phyloP scores from a whole-genome alignment of 371 early-diverging fungal species.

The Choanephora cucurbitarum region DNA sequence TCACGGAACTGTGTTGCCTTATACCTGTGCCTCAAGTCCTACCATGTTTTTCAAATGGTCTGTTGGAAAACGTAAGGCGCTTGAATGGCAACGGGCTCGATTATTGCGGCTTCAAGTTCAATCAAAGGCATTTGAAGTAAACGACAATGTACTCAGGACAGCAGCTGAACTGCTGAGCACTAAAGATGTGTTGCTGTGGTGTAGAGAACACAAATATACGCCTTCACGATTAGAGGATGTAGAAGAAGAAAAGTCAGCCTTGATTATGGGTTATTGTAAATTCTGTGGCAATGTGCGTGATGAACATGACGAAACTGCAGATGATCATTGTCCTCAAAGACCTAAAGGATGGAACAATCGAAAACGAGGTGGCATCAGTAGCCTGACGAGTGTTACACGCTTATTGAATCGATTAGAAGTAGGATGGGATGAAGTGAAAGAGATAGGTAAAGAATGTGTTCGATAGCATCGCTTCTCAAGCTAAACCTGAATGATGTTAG shows the following conservation, averaged over 20 bases:
- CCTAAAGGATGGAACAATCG: conserved; percentile 40
- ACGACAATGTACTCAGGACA: conserved; percentile 34
- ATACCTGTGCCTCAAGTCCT: conserved; percentile 35
- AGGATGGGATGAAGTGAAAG: conserved; percentile 41
- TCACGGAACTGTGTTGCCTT: conserved; percentile 29
- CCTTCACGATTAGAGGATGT: conserved; percentile 27
- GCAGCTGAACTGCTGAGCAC: conserved; percentile 38
- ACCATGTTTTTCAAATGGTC: conserved; percentile 37
- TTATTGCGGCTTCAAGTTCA: conserved; percentile 39
- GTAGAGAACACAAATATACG: conserved; percentile 34
- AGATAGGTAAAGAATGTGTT: conserved; percentile 33
- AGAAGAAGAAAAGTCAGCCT: conserved; percentile 9
- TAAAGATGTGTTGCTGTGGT: conserved; percentile 47
- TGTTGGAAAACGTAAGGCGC: conserved; percentile 41
- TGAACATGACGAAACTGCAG: conserved; percentile 21
- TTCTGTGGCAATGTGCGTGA: conserved; percentile 44
- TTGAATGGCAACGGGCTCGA: conserved; percentile 52
- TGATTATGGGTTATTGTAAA: conserved; percentile 33
- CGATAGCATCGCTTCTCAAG: no score
- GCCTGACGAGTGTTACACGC: conserved; percentile 28
- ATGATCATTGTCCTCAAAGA: conserved; percentile 33
- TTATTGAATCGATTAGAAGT: conserved; percentile 28
- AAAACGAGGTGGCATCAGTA: conserved; percentile 31
- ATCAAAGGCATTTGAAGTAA: conserved; percentile 29
- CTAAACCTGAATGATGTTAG: not conserved